Evolutionary conservation across 2,329 filamentous ascomycete species (phyloP), one percentile per base, ranked within the genome.

Genomic region (Blastomyces gilchristii): DNA sequence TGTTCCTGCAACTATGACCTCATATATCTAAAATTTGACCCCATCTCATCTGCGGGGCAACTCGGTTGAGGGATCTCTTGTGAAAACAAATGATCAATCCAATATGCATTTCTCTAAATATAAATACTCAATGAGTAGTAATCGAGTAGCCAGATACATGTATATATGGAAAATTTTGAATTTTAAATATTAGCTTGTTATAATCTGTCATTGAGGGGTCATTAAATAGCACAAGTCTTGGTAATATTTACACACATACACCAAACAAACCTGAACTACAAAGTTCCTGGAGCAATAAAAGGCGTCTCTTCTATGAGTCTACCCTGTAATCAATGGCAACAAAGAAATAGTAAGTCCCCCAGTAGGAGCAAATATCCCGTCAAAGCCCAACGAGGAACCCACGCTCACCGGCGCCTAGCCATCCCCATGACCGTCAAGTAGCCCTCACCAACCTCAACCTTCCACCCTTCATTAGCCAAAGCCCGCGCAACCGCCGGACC

Each of bases 381-480:
- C 41, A 60, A 52, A 39, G 16, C 47, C 41, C 49, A 59, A 41
- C 18, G 2, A 0, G 3, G 18, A 47, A 37, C 34, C 34, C 18
- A 39, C 25, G 37, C 47, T 69, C 64, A 75, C 59, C 65, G 66
- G 43, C 66, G 71, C 53, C 71, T 70, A 59, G 71, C 75, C 60
- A 77, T 72, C 0, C 92, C 92, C 12, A 79, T 85, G 18, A 97
- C 84, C 59, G 86, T 77, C 70, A 93, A 82, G 47, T 84, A 82
- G 0, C 91, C 92, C 37, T 84, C 86, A 53, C 85, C 82, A 54
- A 88, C 81, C 72, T 91, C 84, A 43, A 94, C 79, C 71, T 84
- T 91, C 93, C 93, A 97, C 0, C 91, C 91, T 65, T 93, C 89
- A 54, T 84, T 82, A 49, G 86, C 81, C 52, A 97, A 78, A 71